These are phyloP conservation scores for Lodderomyces metapsilosis DNA, from an alignment of 1,139 yeast species.

Conservation along the genomic window DNA sequence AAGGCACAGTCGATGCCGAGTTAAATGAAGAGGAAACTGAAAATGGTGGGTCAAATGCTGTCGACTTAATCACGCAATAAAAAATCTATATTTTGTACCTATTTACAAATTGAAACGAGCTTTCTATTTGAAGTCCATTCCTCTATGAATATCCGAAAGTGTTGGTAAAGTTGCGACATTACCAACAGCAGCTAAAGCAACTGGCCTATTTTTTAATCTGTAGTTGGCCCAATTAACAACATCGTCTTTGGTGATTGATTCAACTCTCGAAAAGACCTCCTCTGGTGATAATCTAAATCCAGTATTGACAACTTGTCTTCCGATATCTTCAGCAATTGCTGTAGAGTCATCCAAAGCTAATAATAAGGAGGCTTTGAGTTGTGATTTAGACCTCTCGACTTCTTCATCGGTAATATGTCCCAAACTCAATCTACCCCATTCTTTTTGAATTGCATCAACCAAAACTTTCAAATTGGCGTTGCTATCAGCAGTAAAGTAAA, in stretches of 20 bases:
- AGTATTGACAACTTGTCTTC: conserved; percentile 93
- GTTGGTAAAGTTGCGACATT: conserved; percentile 65
- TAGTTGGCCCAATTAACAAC: conserved; percentile 88
- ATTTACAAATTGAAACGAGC: conserved; percentile 3
- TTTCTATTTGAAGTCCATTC: conserved; percentile 27
- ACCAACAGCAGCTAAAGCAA: conserved; percentile 90
- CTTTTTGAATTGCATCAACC: conserved; percentile 73
- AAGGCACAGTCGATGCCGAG: conserved; percentile 42
- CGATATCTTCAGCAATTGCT: conserved; percentile 96
- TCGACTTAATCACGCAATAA: conserved; percentile 16
- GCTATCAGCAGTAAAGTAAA: conserved; percentile 82
- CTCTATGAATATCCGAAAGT: conserved; percentile 48
- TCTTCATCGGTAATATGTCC: conserved; percentile 81
- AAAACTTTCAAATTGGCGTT: conserved; percentile 63
- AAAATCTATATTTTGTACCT: conserved; percentile 4
- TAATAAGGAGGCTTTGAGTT: conserved; percentile 86
- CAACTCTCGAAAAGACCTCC: conserved; percentile 84
- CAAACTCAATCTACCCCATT: conserved; percentile 82
- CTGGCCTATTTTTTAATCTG: conserved; percentile 72
- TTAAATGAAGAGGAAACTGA: conserved; percentile 40
- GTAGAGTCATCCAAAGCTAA: conserved; percentile 92
- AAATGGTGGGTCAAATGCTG: conserved; percentile 15
- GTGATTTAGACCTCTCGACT: conserved; percentile 92
- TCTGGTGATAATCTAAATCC: conserved; percentile 90
- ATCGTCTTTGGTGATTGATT: conserved; percentile 73